Conservation (phyloP, 163 green algal genomes). For the Prototheca cutis region DNA sequence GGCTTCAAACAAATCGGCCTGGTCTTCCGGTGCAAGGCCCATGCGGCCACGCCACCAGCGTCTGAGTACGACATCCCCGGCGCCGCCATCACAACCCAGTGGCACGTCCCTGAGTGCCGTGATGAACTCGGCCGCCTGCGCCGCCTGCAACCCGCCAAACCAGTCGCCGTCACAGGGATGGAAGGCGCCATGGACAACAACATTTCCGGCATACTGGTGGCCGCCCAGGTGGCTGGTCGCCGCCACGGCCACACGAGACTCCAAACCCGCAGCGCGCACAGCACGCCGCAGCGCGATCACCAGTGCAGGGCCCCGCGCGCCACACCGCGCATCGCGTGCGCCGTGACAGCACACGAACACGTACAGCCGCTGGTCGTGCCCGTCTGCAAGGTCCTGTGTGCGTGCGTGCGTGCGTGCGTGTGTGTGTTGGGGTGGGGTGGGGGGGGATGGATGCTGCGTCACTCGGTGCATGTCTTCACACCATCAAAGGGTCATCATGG, state of each 20-base stretch:
- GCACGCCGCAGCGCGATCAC: conserved; percentile 9
- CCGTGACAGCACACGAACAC: conserved; percentile 30
- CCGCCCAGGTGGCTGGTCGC: conserved; percentile 33
- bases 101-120: conserved; percentile 14
- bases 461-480: not conserved
- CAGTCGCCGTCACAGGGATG: conserved; percentile 47
- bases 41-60: conserved; percentile 24
- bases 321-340: conserved; percentile 34
- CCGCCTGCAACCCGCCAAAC: conserved; percentile 36
- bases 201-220: conserved; percentile 48
- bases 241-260: conserved; percentile 19
- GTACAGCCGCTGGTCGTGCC: not conserved
- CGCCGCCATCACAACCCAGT: conserved; percentile 24
- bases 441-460: not conserved
- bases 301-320: conserved; percentile 21
- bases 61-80: conserved; percentile 15
- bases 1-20: conserved; percentile 8
- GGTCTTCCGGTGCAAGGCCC: conserved; percentile 22
- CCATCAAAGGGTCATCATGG: too few relatives aligned
- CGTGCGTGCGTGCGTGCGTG: not conserved
- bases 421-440: not conserved
- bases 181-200: conserved; percentile 30
- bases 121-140: conserved; percentile 26
- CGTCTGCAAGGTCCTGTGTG: not conserved
- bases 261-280: conserved; percentile 1